Evolutionary conservation across 1,284 basidiomycete species (phyloP).

Genomic region (Somion occarium): DNA sequence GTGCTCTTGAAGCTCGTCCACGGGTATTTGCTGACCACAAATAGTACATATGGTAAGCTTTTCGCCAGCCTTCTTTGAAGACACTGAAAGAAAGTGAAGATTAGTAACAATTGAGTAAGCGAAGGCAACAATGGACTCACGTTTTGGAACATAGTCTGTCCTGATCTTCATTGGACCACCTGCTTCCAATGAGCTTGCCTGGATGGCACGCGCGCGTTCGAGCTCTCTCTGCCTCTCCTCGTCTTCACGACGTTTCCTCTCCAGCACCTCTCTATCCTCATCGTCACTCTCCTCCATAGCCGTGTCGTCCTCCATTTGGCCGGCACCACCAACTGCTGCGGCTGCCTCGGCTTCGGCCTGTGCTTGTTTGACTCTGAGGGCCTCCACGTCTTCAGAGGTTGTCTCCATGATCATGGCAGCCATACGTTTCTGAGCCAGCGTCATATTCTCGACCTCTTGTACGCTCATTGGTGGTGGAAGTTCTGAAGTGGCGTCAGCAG

Average conservation of each 20-base stretch:
- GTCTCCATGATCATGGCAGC: constrained; percentile 98
- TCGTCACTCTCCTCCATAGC: constrained; percentile 76
- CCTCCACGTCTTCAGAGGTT: constrained; percentile 80
- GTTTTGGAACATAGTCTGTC: constrained; percentile 93
- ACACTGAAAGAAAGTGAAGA: constrained; percentile 39
- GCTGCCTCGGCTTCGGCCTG: constrained; percentile 76
- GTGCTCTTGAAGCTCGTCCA: constrained; percentile 95
- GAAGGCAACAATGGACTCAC: constrained; percentile 41
- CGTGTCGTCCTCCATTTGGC: constrained; percentile 53
- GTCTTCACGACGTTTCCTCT: constrained; percentile 65
- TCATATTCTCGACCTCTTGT: constrained; percentile 95
- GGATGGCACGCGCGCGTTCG: constrained; percentile 73
- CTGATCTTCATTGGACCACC: constrained; percentile 92
- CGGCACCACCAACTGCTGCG: constrained; percentile 59
- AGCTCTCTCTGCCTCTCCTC: constrained; percentile 75
- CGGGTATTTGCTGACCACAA: constrained; percentile 90
- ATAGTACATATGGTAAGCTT: constrained; percentile 87
- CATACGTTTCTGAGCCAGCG: constrained; percentile 95
- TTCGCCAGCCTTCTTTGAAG: constrained; percentile 57
- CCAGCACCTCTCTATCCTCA: constrained; percentile 64
- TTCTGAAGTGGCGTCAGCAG: constrained; percentile 86
- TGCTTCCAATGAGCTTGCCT: constrained; percentile 70
- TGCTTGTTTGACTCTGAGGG: constrained; percentile 71
- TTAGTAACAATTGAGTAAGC: background rate
- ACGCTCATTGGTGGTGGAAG: constrained; percentile 94